phyloP scores from a whole-genome alignment of 768 basidiomycete genomes.

The Dendrothele bispora region DNA sequence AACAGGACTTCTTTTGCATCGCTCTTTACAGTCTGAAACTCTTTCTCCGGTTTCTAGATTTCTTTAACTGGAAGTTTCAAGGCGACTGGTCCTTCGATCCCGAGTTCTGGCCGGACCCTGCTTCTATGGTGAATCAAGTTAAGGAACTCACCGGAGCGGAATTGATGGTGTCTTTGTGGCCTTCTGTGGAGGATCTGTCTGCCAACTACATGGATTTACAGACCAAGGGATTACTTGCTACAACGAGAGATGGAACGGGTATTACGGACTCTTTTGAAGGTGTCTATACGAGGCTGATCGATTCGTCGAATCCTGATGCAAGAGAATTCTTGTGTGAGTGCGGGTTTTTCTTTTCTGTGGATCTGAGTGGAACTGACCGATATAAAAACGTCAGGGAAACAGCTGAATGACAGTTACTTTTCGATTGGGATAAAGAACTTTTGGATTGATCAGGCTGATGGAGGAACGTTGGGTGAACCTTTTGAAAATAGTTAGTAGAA shows the following conservation, averaged over 20 bases:
- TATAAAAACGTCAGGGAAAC: constrained; percentile 23
- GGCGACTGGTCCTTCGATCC: constrained; percentile 39
- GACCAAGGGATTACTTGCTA: constrained; percentile 29
- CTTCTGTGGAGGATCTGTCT: constrained; percentile 36
- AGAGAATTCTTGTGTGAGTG: constrained; percentile 33
- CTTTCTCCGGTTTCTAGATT: constrained; percentile 20
- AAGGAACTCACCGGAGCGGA: constrained; percentile 35
- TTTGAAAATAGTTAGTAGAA: constrained; percentile 29
- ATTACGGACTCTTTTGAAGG: constrained; percentile 35
- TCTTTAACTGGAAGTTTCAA: constrained; percentile 37
- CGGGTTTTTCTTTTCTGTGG: not conserved
- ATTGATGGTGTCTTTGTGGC: constrained; percentile 40
- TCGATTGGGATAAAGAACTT: constrained; percentile 37
- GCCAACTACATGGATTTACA: constrained; percentile 32
- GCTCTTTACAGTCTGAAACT: not conserved
- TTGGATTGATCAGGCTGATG: constrained; percentile 40
- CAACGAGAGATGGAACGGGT: constrained; percentile 34
- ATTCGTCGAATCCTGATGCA: constrained; percentile 36
- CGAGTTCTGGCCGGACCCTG: constrained; percentile 33
- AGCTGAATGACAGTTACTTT: constrained; percentile 35
- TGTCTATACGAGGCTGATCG: constrained; percentile 34
- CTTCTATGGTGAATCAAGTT: constrained; percentile 31
- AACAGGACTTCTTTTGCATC: not conserved
- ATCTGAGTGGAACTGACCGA: not conserved
- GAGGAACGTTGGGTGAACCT: constrained; percentile 34